These are phyloP conservation scores for Russula emetica DNA, from an alignment of 768 basidiomycete species.

Conservation along the genomic window DNA sequence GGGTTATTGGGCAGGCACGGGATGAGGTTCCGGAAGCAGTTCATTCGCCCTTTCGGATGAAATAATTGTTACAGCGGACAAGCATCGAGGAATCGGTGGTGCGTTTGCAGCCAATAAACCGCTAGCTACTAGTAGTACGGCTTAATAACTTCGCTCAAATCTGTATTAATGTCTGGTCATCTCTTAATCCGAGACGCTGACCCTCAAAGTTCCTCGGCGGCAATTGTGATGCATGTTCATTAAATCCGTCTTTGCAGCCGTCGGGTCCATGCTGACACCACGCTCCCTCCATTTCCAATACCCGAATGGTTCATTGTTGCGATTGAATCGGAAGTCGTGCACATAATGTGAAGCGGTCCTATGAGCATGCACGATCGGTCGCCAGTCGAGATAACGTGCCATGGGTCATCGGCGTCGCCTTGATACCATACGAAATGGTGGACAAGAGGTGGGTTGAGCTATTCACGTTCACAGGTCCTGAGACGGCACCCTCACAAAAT, in stretches of 20 bases:
- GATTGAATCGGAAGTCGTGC: slow-evolving; percentile 56
- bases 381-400: slow-evolving; percentile 52
- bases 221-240: neutral
- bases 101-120: neutral
- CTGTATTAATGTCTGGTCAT: neutral
- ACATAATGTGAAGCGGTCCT: slow-evolving; percentile 74
- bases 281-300: slow-evolving; percentile 44
- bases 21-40: neutral
- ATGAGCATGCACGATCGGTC: slow-evolving; percentile 66
- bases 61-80: neutral
- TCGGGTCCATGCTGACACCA: slow-evolving; percentile 53
- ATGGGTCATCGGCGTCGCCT: slow-evolving; percentile 56
- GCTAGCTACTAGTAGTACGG: neutral
- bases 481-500: slow-evolving; percentile 35
- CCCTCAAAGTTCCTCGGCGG: neutral
- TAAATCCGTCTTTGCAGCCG: slow-evolving; percentile 36
- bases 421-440: slow-evolving; percentile 48
- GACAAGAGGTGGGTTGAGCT: slow-evolving; percentile 81
- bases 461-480: slow-evolving; percentile 9
- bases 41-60: neutral
- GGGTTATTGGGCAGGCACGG: neutral
- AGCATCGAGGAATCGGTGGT: neutral
- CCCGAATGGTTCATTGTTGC: slow-evolving; percentile 47
- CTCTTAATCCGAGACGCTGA: neutral
- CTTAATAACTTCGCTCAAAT: neutral